These are phyloP conservation scores for Suhomyces prunicola DNA, from an alignment of 805 yeast species.

Conservation along the genomic window DNA sequence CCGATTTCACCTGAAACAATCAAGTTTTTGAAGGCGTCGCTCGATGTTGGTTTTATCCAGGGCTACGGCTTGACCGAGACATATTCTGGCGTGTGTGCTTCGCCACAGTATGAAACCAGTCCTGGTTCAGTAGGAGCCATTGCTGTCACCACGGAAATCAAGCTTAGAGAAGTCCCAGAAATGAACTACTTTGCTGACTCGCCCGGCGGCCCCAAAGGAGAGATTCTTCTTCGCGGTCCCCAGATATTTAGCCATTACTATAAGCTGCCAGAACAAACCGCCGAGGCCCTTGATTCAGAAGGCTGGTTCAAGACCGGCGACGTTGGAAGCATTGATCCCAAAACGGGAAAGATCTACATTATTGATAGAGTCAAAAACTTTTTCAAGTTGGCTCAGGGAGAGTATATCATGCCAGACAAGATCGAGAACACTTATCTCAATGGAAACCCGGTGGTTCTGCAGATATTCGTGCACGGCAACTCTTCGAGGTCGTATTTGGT, in stretches of 20 bases:
- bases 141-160: slow-evolving; percentile 17
- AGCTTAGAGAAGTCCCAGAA: slow-evolving; percentile 21
- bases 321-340: slow-evolving; percentile 11
- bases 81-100: slow-evolving; percentile 20
- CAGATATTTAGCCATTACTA: slow-evolving; percentile 22
- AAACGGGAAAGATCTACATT: slow-evolving; percentile 20
- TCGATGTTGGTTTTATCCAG: slow-evolving; percentile 24
- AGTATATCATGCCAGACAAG: slow-evolving; percentile 30
- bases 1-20: slow-evolving; percentile 21
- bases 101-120: slow-evolving; percentile 14
- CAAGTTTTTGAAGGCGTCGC: slow-evolving; percentile 20
- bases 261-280: slow-evolving; percentile 24
- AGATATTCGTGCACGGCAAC: slow-evolving; percentile 23
- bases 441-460: slow-evolving; percentile 16
- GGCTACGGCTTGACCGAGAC: slow-evolving; percentile 35
- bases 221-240: slow-evolving; percentile 23
- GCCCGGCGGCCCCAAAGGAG: slow-evolving; percentile 25
- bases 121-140: slow-evolving; percentile 25
- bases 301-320: slow-evolving; percentile 30
- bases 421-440: slow-evolving; percentile 24
- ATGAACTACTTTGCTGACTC: slow-evolving; percentile 21
- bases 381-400: slow-evolving; percentile 32
- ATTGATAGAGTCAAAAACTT: slow-evolving; percentile 31
- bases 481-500: slow-evolving; percentile 19
- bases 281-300: slow-evolving; percentile 14